Evolutionary conservation across 2,329 filamentous ascomycete species (phyloP), one percentile per base, ranked within the genome.

Genomic region (Pseudogymnoascus sp.): DNA sequence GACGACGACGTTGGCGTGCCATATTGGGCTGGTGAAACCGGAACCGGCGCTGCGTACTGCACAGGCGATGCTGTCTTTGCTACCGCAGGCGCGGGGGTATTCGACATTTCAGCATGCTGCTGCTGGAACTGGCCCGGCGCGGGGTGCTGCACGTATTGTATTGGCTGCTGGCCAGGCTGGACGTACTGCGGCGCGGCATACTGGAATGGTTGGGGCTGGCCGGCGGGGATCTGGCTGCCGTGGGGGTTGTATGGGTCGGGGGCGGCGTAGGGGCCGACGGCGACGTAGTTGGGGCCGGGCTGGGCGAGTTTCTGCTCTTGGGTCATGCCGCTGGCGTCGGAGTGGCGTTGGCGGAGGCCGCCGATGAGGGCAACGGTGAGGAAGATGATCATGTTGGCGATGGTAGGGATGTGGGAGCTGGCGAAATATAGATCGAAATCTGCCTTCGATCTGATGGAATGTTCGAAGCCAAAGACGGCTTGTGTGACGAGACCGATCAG

Each of bases 341-440:
- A 54, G 47, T 50, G 41, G 41, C 47, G 47, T 18, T 54, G 47
- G 47, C 47, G 47, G 5, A 54, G n/a, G 16, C 47, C 47, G 47
- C 28, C 47, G 16, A 54, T 32, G 2, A 54, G 4, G n/a, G 47
- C 47, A 22, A 54, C 16, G 47, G 16, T 18, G 47, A 54, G n/a
- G 47, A 32, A 54, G 47, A 54, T 54, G 9, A 16, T 9, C 47
- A 54, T 54, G 25, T 3, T 12, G 16, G 47, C 47, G n/a, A 54
- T 5, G 16, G 32, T 16, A 9, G n/a, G 2, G 16, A 54, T 32
- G 28, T 18, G 12, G 6, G 2, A 1, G 16, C 6, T 32, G 47
- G 47, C 47, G n/a, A 32, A 54, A n/a, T 2, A 8, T n/a, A 54
- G 47, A 9, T 32, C 2, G 22, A 11, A 16, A 16, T 3, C 16